These are phyloP conservation scores for Olyra latifolia DNA, from an alignment of 176 grass and related monocot species.

Conservation along the genomic window DNA sequence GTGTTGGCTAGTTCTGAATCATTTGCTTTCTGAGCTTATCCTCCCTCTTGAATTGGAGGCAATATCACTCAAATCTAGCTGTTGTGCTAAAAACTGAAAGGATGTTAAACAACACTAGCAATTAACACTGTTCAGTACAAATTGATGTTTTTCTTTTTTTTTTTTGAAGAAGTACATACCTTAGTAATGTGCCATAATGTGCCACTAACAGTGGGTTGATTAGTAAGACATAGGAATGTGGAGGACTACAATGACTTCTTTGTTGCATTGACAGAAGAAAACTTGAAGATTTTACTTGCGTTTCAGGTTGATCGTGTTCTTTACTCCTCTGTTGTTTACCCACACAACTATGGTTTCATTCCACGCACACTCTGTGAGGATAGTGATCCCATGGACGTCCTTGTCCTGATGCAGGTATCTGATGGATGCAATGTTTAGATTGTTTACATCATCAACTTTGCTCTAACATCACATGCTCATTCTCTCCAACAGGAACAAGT, in stretches of 20 bases:
- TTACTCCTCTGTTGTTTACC: conserved; percentile 98
- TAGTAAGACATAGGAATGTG: not conserved
- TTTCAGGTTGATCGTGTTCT: conserved; percentile 97
- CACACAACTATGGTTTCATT: conserved; percentile 98
- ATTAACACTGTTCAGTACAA: not conserved
- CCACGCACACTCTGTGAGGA: conserved; percentile 94
- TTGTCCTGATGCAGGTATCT: conserved; percentile 90
- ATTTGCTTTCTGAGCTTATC: not conserved
- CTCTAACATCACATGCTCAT: not conserved
- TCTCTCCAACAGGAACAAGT: conserved; percentile 71
- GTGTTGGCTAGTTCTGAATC: not conserved
- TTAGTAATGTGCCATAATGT: not conserved
- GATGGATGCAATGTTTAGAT: conserved; percentile 8
- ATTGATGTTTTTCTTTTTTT: conserved; percentile 9
- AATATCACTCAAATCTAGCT: not conserved
- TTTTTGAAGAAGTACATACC: not conserved
- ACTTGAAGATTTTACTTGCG: not conserved
- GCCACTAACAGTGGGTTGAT: not conserved
- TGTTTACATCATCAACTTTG: not conserved
- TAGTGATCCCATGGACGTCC: conserved; percentile 89
- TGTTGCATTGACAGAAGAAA: not conserved
- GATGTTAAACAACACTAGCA: not conserved
- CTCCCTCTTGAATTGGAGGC: not conserved
- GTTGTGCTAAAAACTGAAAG: not conserved
- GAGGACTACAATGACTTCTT: not conserved